Percentiles rank a stretch among this genome's conserved stretches.
Evolutionary conservation across 1,139 yeast genomes (phyloP).

Genomic region (Sugiyamaella grinbergsii): DNA sequence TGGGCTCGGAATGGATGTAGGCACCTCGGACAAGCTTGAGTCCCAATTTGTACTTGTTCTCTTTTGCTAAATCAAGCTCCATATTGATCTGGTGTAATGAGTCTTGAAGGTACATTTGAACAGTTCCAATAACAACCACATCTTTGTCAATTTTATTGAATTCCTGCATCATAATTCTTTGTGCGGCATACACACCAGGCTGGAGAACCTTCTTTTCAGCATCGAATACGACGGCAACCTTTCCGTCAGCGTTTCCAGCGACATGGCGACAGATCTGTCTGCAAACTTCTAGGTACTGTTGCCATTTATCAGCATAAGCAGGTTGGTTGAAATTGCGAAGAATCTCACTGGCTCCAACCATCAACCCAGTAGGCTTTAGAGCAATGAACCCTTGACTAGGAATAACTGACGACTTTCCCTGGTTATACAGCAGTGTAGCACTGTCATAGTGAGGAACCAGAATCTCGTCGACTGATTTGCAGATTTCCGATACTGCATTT

Average conservation of each 20-base stretch:
- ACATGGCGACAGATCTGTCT: conserved; percentile 60
- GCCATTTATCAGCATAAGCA: conserved; percentile 57
- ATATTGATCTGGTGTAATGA: conserved; percentile 60
- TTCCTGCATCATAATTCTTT: conserved; percentile 73
- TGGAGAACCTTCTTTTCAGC: conserved; percentile 91
- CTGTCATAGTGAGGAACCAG: conserved; percentile 72
- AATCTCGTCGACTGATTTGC: conserved; percentile 64
- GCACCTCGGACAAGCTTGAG: conserved; percentile 97
- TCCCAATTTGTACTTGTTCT: conserved; percentile 70
- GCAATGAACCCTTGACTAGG: conserved; percentile 56
- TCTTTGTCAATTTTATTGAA: conserved; percentile 65
- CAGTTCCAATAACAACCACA: conserved; percentile 82
- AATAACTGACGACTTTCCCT: conserved; percentile 53
- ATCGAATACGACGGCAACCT: conserved; percentile 84
- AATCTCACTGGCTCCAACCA: conserved; percentile 74
- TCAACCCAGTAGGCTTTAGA: conserved; percentile 89
- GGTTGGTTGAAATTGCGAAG: conserved; percentile 62
- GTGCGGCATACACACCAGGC: conserved; percentile 88
- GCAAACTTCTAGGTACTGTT: conserved; percentile 65
- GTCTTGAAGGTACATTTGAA: conserved; percentile 86
- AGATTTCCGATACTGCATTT: conserved; percentile 65
- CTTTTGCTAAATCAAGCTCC: conserved; percentile 67
- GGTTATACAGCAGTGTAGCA: conserved; percentile 31
- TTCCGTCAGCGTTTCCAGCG: conserved; percentile 74
- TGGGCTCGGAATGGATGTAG: conserved; percentile 84